Percentiles rank a stretch among this genome's conserved stretches.
These are phyloP conservation scores for Diaporthe ilicicola DNA, from an alignment of 2,329 filamentous ascomycete species.

Conservation along the genomic window DNA sequence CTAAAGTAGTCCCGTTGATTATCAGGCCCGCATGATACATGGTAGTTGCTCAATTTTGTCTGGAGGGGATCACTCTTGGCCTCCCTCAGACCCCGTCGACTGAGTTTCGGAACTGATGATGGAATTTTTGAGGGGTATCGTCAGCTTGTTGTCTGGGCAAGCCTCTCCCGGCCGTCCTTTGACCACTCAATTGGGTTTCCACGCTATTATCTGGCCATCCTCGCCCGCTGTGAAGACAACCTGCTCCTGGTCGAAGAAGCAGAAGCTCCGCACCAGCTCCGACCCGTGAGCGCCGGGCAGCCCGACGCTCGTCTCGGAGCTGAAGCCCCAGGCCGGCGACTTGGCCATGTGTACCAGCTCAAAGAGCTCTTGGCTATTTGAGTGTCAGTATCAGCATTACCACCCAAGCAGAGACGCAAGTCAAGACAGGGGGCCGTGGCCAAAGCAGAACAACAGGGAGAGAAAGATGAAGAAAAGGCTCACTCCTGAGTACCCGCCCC, in stretches of 20 bases:
- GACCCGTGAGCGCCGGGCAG: constrained; percentile 69
- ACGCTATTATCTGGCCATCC: constrained; percentile 66
- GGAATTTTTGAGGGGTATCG: not conserved
- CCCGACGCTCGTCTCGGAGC: constrained; percentile 63
- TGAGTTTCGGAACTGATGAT: not conserved
- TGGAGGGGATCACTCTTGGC: not conserved
- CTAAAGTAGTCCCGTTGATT: not conserved
- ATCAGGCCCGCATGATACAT: too few species aligned
- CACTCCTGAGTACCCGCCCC: constrained; percentile 75
- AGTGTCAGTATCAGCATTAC: not conserved
- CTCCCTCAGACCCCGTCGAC: not conserved
- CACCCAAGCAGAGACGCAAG: not conserved
- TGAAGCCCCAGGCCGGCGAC: constrained; percentile 61
- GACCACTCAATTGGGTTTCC: constrained; percentile 49
- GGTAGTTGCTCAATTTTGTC: not conserved
- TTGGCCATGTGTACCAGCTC: constrained; percentile 68
- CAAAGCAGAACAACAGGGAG: constrained; percentile 37
- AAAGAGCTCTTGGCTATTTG: constrained; percentile 61
- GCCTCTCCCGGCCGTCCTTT: not conserved
- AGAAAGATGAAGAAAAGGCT: constrained; percentile 46
- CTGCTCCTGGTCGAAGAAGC: constrained; percentile 68
- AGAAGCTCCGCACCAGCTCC: constrained; percentile 71
- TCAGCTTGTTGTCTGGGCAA: not conserved
- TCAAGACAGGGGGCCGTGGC: constrained; percentile 34
- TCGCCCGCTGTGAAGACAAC: constrained; percentile 67